phyloP scores from a whole-genome alignment of 1,139 yeast species.

The Lodderomyces orthopsilosis region DNA sequence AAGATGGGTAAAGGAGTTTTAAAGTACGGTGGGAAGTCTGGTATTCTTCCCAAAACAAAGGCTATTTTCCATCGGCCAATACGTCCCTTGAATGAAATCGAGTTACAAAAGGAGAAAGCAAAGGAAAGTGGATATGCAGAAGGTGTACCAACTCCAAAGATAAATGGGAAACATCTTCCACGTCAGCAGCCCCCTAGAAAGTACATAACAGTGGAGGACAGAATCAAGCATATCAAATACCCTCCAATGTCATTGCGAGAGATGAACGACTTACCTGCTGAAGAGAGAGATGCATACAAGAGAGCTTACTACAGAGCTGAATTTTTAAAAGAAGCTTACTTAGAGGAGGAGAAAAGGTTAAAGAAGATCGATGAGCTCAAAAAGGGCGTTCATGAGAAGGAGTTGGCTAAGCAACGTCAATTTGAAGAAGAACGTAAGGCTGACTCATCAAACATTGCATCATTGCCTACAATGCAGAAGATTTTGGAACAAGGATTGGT shows the following conservation, averaged over 20 bases:
- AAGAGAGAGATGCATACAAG: constrained; percentile 53
- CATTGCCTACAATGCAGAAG: constrained; percentile 78
- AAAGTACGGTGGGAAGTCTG: constrained; percentile 68
- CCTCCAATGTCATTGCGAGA: constrained; percentile 33
- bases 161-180: constrained; percentile 36
- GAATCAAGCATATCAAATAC: constrained; percentile 53
- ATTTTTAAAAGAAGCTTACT: constrained; percentile 65
- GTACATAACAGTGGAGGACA: constrained; percentile 55
- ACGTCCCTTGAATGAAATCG: constrained; percentile 45
- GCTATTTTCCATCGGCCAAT: constrained; percentile 65
- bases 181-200: constrained; percentile 48
- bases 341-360: constrained; percentile 56
- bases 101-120: constrained; percentile 40
- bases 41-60: constrained; percentile 76
- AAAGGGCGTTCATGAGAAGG: constrained; percentile 17
- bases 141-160: constrained; percentile 69
- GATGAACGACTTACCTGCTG: constrained; percentile 26
- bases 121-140: constrained; percentile 69
- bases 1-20: constrained; percentile 52
- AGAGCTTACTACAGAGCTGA: constrained; percentile 71
- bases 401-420: constrained; percentile 26
- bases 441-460: constrained; percentile 56
- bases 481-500: constrained; percentile 67
- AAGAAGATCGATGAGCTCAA: constrained; percentile 37
- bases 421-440: constrained; percentile 26